phyloP scores from a whole-genome alignment of 1,284 basidiomycete genomes.

The Trametes polyzona region DNA sequence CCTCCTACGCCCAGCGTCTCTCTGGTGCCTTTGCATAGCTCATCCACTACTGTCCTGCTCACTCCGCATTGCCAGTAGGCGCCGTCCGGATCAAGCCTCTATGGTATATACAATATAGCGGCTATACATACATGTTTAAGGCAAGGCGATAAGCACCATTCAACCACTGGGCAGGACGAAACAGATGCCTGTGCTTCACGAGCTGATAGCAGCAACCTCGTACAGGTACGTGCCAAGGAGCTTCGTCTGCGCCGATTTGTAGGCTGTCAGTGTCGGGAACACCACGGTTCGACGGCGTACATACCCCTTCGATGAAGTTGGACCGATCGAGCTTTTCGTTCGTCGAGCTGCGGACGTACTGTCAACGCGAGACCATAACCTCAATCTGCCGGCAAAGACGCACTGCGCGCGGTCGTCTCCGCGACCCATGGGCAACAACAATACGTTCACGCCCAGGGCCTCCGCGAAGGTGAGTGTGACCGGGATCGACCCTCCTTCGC shows the following conservation, averaged over 20 bases:
- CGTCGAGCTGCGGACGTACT: conserved; percentile 63
- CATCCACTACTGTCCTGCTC: too few species aligned
- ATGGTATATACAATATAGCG: too few species aligned
- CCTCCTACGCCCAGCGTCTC: too few species aligned
- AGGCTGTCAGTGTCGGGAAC: neutral
- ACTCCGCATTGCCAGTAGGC: too few species aligned
- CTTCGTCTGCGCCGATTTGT: conserved; percentile 56
- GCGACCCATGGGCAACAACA: conserved; percentile 91
- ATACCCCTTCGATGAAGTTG: conserved; percentile 91
- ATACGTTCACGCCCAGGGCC: conserved; percentile 78
- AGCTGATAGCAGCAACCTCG: conserved; percentile 59
- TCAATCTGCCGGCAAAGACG: conserved; percentile 32
- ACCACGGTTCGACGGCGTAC: conserved; percentile 30
- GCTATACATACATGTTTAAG: too few species aligned
- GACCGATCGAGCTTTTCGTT: conserved; percentile 95
- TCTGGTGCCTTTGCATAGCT: too few species aligned
- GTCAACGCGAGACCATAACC: neutral
- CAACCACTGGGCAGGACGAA: too few species aligned
- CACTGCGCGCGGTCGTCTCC: conserved; percentile 94
- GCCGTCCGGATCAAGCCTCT: too few species aligned
- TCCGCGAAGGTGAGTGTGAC: conserved; percentile 97
- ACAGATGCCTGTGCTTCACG: too few species aligned
- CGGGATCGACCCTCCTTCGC: conserved; percentile 94
- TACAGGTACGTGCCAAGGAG: conserved; percentile 85
- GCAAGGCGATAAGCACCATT: too few species aligned